Percentiles rank a stretch among this genome's conserved stretches.
These are phyloP conservation scores for Pleurotus platypus DNA, from an alignment of 768 basidiomycete species.

Conservation along the genomic window DNA sequence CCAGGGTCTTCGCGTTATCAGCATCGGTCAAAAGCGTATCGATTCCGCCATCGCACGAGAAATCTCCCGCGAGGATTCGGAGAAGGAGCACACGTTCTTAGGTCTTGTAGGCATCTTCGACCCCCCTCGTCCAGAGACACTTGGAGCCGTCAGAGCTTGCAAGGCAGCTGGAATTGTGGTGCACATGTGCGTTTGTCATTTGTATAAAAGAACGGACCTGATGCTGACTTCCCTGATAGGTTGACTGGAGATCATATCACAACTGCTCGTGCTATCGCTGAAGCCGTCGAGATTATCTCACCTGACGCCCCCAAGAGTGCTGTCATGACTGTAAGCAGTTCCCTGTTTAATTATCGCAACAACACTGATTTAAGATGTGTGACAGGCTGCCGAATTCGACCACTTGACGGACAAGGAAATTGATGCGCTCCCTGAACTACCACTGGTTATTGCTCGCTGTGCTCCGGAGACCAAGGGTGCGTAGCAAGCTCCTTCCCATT, in stretches of 20 bases:
- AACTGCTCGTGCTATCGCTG: slow-evolving; percentile 52
- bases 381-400: slow-evolving; percentile 44
- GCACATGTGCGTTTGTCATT: slow-evolving; percentile 26
- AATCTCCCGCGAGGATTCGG: slow-evolving; percentile 39
- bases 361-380: background rate
- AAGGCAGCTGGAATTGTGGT: slow-evolving; percentile 51
- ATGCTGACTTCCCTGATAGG: slow-evolving; percentile 25
- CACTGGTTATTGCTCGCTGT: slow-evolving; percentile 57
- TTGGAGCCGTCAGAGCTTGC: slow-evolving; percentile 47
- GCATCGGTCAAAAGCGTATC: slow-evolving; percentile 25
- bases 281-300: slow-evolving; percentile 41
- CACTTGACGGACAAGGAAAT: slow-evolving; percentile 49
- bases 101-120: slow-evolving; percentile 55
- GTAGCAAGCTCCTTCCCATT: background rate
- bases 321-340: slow-evolving; percentile 30
- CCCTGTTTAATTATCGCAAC: too few relatives aligned
- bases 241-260: slow-evolving; percentile 51
- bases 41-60: slow-evolving; percentile 17
- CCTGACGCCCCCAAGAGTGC: slow-evolving; percentile 35
- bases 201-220: background rate
- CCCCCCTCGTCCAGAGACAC: slow-evolving; percentile 51
- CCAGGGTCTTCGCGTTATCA: slow-evolving; percentile 39
- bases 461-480: slow-evolving; percentile 47
- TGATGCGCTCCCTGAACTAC: slow-evolving; percentile 43
- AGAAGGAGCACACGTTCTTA: slow-evolving; percentile 43